Conservation (phyloP, 192 early-diverging fungal species). For the Spizellomyces punctatus region DNA sequence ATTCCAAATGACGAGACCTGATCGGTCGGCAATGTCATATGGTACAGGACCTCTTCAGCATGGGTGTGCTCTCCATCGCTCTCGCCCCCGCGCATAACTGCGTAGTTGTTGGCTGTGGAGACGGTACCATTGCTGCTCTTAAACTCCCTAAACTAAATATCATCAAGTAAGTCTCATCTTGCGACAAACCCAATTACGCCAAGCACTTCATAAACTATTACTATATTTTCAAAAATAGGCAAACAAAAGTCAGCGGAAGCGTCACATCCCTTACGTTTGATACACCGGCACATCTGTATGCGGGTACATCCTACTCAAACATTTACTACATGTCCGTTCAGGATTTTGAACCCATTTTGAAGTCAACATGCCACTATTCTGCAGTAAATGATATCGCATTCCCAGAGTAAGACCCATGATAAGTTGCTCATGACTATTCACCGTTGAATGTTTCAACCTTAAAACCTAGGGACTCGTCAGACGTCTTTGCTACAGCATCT, state of each 20-base stretch:
- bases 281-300: conserved; percentile 38
- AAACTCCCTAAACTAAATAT: conserved; percentile 56
- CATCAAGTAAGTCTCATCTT: conserved; percentile 43
- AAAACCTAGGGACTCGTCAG: conserved; percentile 45
- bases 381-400: conserved; percentile 59
- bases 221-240: conserved; percentile 21
- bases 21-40: background rate
- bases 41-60: conserved; percentile 52
- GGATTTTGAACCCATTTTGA: conserved; percentile 42
- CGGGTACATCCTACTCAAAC: conserved; percentile 56
- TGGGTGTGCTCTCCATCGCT: conserved; percentile 56
- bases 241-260: conserved; percentile 57
- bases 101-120: conserved; percentile 57
- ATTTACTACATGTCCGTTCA: conserved; percentile 49
- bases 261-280: conserved; percentile 60
- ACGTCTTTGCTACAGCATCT: conserved; percentile 61
- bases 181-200: background rate
- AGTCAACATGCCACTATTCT: conserved; percentile 55
- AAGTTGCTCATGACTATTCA: background rate
- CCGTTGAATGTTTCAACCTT: background rate
- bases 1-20: background rate
- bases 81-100: conserved; percentile 36
- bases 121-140: conserved; percentile 55
- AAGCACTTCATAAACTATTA: conserved; percentile 10
- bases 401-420: conserved; percentile 39